phyloP scores from a whole-genome alignment of 164 flowering plant species.

The Euptelea pleiosperma region DNA sequence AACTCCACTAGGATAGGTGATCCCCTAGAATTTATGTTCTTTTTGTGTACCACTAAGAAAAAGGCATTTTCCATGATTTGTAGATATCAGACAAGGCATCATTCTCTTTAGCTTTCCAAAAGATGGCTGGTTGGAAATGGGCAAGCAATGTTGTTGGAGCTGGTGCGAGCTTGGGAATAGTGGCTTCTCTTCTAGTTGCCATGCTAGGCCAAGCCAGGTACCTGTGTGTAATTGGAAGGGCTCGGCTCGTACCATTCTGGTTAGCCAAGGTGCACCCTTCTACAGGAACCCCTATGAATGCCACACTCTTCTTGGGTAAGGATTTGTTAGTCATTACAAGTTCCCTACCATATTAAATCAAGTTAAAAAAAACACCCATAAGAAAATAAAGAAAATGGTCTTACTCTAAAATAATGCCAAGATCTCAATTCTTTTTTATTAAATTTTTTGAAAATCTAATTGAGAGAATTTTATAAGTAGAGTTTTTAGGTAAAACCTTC shows the following conservation, averaged over 20 bases:
- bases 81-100: constrained; percentile 54
- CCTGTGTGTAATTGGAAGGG: constrained; percentile 81
- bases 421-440: no score
- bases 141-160: constrained; percentile 67
- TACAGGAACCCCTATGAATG: constrained; percentile 86
- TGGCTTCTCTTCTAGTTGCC: constrained; percentile 82
- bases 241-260: constrained; percentile 75
- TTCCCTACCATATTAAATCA: no score
- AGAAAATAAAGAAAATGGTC: no score
- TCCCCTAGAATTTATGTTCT: neutral
- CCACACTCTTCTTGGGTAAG: constrained; percentile 76
- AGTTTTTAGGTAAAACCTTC: no score
- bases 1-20: constrained; percentile 8
- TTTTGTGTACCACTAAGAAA: neutral
- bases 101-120: constrained; percentile 54
- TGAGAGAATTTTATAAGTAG: no score
- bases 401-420: no score
- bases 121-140: constrained; percentile 70
- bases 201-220: constrained; percentile 94
- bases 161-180: constrained; percentile 84
- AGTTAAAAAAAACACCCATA: no score
- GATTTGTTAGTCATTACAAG: no score
- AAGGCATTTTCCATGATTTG: constrained; percentile 3
- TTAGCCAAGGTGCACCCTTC: constrained; percentile 81
- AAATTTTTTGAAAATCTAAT: no score